Conservation (phyloP, 2,329 filamentous ascomycete species). For the Apiospora kogelbergensis region DNA sequence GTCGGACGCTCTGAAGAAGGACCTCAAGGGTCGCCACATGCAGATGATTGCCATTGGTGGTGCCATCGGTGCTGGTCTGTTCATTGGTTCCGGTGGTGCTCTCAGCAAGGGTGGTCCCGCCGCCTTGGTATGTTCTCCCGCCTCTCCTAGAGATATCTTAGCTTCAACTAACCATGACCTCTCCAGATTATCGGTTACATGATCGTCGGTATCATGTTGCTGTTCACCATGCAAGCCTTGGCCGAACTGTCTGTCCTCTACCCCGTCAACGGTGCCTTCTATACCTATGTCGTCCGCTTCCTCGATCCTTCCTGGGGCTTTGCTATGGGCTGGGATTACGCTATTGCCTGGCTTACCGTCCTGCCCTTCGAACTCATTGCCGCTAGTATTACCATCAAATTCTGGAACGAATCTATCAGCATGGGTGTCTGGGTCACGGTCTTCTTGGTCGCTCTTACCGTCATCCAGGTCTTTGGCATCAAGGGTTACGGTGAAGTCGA, state of each 20-base stretch:
- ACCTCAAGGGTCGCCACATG: constrained; percentile 41
- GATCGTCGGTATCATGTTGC: constrained; percentile 58
- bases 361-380: constrained; percentile 56
- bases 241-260: constrained; percentile 61
- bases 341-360: constrained; percentile 47
- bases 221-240: constrained; percentile 59
- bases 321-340: constrained; percentile 54
- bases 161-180: background rate
- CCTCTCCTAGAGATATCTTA: background rate
- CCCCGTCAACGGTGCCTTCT: constrained; percentile 63
- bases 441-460: constrained; percentile 50
- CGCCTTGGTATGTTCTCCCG: constrained; percentile 28
- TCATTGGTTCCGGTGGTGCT: constrained; percentile 65
- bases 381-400: constrained; percentile 53
- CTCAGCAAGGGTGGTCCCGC: constrained; percentile 61
- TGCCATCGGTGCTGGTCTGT: constrained; percentile 59
- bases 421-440: constrained; percentile 56
- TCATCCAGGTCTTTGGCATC: constrained; percentile 57
- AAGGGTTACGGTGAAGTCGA: constrained; percentile 61
- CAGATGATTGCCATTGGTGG: constrained; percentile 49
- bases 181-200: constrained; percentile 46
- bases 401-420: constrained; percentile 51
- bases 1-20: constrained; percentile 33
- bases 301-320: constrained; percentile 61
- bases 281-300: constrained; percentile 60